Base-by-base conservation (phyloP, 164 flowering plant genomes). In the Warburgia ugandensis region DNA sequence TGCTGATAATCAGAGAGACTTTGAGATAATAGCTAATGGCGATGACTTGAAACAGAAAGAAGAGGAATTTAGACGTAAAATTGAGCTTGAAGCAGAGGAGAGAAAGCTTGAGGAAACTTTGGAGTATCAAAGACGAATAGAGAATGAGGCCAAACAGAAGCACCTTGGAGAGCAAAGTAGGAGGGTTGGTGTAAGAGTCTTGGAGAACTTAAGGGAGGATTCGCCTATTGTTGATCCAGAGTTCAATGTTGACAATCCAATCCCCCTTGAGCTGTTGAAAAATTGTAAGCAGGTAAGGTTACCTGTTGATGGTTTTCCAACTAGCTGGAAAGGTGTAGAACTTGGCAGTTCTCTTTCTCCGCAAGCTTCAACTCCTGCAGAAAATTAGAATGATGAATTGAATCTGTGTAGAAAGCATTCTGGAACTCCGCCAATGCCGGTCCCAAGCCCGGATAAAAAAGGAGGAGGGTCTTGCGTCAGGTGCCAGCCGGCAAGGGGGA, bases 41-140 rank as follows among this genome's bases (percentile, higher is more conserved):
- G 73, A 75, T 57, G 73, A 72, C 35, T 69, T 69, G 17, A 68
- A 52, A 53, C 68, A 61, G 55, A 66, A 68, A 47, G 88, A 84
- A 43, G 92, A 89, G 61, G 99, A 89, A 62, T 38, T 62, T 45
- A 76, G 74, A 55, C 86, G 71, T 22, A 78, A 69, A 62, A 68
- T 77, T 62, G 86, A 86, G 70, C 86, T 94, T 67, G 99, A 89
- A 72, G 97, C 74, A 16, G 99, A 86, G 74, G 99, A 83, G 58
- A 81, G 81, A 69, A 84, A 78, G 77, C 90, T 94, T 59, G 88
- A 89, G 69, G 94, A 94, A 66, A 83, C 88, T 45, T 69, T 94
- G 68, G 97, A 86, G 65, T 86, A 79, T 68, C 99, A 94, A 64
- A 78, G 96, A 68, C 63, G 74, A 48, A 76, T 94, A 33, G 99